Evolutionary conservation across 345 rosid genomes (phyloP).

Genomic region (Nephelium lappaceum): DNA sequence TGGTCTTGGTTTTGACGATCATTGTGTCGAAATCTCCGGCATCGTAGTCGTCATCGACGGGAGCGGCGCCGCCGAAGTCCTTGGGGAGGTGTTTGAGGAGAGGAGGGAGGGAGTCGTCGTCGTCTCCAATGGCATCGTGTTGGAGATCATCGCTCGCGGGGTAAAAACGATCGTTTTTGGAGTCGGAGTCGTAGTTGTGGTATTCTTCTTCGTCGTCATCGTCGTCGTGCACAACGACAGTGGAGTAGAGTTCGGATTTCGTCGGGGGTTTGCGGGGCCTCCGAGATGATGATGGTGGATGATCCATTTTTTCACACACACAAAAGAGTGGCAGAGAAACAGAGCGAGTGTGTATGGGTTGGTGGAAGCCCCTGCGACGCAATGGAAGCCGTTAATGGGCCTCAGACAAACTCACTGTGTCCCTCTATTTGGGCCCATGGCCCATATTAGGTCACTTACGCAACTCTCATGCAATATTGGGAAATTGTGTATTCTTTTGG

Average conservation of each 20-base stretch:
- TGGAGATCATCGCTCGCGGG: slow-evolving; percentile 48
- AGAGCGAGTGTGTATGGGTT: not conserved
- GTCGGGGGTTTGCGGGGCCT: slow-evolving; percentile 47
- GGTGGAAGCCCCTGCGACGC: not conserved
- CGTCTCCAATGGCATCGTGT: slow-evolving; percentile 46
- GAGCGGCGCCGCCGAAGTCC: slow-evolving; percentile 77
- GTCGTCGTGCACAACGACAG: slow-evolving; percentile 58
- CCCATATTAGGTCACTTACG: no score
- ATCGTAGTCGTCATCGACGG: slow-evolving; percentile 57
- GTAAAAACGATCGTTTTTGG: slow-evolving; percentile 40
- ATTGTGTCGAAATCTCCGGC: slow-evolving; percentile 76
- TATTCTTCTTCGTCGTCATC: slow-evolving; percentile 36
- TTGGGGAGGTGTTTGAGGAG: slow-evolving; percentile 90
- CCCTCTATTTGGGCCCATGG: no score
- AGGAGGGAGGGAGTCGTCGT: slow-evolving; percentile 81
- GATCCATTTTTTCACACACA: slow-evolving; percentile 43
- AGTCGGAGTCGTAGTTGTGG: slow-evolving; percentile 25
- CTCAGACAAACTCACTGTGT: no score
- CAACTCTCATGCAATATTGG: no score
- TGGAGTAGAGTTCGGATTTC: slow-evolving; percentile 55
- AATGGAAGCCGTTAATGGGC: slow-evolving; percentile 1
- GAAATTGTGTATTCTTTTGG: no score
- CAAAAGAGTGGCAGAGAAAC: not conserved
- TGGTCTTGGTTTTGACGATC: slow-evolving; percentile 61
- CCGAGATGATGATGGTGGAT: slow-evolving; percentile 36